These are phyloP conservation scores for Hyaloscypha finlandica DNA, from an alignment of 495 filamentous ascomycete species.

Conservation along the genomic window DNA sequence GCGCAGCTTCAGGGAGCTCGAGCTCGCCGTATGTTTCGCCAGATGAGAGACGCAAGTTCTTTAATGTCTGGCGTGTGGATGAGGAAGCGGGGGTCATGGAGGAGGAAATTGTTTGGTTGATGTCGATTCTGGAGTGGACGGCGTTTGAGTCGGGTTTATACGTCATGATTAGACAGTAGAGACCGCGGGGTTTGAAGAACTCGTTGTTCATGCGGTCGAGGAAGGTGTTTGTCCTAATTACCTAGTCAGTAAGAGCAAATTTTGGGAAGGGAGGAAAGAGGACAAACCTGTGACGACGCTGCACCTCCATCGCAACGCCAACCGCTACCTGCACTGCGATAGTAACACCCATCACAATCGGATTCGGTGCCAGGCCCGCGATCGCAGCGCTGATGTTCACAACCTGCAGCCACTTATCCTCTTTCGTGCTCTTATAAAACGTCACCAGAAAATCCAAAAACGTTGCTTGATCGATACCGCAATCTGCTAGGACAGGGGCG, in stretches of 20 bases:
- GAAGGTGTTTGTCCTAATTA: conserved; percentile 52
- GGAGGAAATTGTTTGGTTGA: conserved; percentile 33
- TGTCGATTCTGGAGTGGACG: conserved; percentile 37
- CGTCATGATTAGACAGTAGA: conserved; percentile 62
- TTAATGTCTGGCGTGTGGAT: conserved; percentile 36
- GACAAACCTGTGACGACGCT: conserved; percentile 38
- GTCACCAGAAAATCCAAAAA: conserved; percentile 59
- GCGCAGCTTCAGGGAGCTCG: conserved; percentile 53
- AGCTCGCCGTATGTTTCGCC: conserved; percentile 50
- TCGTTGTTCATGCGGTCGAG: conserved; percentile 58
- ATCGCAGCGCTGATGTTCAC: conserved; percentile 47
- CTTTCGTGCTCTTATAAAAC: conserved; percentile 45
- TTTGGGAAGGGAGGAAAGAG: neutral
- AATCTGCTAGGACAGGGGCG: conserved; percentile 51
- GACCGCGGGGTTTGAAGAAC: conserved; percentile 59
- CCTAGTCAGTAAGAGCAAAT: neutral
- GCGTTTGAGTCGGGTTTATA: conserved; percentile 48
- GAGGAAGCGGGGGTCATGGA: conserved; percentile 25
- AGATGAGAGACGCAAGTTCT: conserved; percentile 44
- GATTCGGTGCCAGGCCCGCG: conserved; percentile 42
- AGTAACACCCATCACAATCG: conserved; percentile 47
- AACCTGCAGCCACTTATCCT: conserved; percentile 40
- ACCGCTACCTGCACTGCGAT: conserved; percentile 44
- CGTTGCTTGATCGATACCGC: conserved; percentile 50
- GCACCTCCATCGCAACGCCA: conserved; percentile 46